A percentile compares a stretch with the other conserved stretches of the same genome.
Conservation (phyloP, 345 rosid genomes). For the Cardamine resedifolia region DNA sequence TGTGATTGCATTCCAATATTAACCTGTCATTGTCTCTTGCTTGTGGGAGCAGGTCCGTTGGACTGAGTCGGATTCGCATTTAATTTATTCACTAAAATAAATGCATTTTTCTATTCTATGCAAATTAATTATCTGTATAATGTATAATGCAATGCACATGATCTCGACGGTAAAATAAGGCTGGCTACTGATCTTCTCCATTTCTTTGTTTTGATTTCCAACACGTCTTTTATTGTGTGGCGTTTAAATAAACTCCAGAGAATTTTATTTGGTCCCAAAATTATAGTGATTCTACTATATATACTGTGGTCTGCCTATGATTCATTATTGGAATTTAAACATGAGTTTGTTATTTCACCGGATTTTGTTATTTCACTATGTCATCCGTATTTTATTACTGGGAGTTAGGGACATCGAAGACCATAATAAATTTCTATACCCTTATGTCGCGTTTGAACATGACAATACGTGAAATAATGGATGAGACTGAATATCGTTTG, state of each 20-base stretch:
- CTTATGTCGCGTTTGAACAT: slow-evolving; percentile 27
- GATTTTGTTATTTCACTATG: background rate
- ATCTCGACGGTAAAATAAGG: slow-evolving; percentile 41
- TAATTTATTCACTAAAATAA: slow-evolving; percentile 16
- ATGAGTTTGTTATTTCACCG: background rate
- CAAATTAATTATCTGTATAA: slow-evolving; percentile 26
- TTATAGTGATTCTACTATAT: background rate
- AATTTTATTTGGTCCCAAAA: background rate
- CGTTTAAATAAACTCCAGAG: background rate
- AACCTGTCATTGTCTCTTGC: slow-evolving; percentile 37
- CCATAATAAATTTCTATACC: slow-evolving; percentile 9
- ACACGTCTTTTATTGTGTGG: background rate
- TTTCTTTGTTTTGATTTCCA: slow-evolving; percentile 8
- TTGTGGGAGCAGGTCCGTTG: slow-evolving; percentile 38
- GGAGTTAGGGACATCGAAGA: slow-evolving; percentile 3
- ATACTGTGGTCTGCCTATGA: background rate
- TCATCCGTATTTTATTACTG: background rate
- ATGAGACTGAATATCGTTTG: background rate
- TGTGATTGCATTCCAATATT: slow-evolving; percentile 29
- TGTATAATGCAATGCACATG: slow-evolving; percentile 33
- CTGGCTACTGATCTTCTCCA: slow-evolving; percentile 29
- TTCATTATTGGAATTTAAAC: background rate
- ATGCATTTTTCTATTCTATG: background rate
- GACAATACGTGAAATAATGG: slow-evolving; percentile 21
- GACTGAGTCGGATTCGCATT: slow-evolving; percentile 35